phyloP scores from a whole-genome alignment of 2,329 filamentous ascomycete genomes.

The Talaromyces sp. region DNA sequence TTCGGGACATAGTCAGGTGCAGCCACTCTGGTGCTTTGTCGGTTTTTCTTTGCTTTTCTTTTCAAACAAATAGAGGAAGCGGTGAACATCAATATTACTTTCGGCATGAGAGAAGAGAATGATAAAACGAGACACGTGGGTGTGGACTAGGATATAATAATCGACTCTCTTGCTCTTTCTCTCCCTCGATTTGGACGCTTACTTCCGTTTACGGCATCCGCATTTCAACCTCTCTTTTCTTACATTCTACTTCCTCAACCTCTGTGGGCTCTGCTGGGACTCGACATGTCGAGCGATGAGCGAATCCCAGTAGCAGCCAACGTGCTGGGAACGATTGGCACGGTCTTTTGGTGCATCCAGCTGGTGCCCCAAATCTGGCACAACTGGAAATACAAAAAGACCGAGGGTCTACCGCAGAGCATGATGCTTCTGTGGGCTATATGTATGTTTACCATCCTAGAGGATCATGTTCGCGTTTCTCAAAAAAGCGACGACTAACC shows the following conservation, averaged over 20 bases:
- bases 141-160: not conserved
- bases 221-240: not conserved
- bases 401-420: slow-evolving; percentile 53
- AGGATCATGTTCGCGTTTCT: too few relatives aligned
- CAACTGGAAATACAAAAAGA: slow-evolving; percentile 57
- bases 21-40: not conserved
- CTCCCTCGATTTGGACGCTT: not conserved
- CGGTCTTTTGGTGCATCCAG: slow-evolving; percentile 37
- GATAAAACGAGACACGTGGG: not conserved
- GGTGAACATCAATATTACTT: not conserved
- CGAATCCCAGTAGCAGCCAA: slow-evolving; percentile 31
- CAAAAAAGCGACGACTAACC: not conserved
- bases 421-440: slow-evolving; percentile 63
- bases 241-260: too few relatives aligned
- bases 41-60: not conserved
- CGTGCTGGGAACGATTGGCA: slow-evolving; percentile 37
- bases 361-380: slow-evolving; percentile 51
- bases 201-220: not conserved
- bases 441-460: slow-evolving; percentile 29
- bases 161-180: not conserved
- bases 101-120: not conserved
- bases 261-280: not conserved
- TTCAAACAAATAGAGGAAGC: not conserved
- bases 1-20: not conserved
- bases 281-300: slow-evolving; percentile 11